Conservation (phyloP, 257 asterid genomes). For the Fraxinus excelsior region DNA sequence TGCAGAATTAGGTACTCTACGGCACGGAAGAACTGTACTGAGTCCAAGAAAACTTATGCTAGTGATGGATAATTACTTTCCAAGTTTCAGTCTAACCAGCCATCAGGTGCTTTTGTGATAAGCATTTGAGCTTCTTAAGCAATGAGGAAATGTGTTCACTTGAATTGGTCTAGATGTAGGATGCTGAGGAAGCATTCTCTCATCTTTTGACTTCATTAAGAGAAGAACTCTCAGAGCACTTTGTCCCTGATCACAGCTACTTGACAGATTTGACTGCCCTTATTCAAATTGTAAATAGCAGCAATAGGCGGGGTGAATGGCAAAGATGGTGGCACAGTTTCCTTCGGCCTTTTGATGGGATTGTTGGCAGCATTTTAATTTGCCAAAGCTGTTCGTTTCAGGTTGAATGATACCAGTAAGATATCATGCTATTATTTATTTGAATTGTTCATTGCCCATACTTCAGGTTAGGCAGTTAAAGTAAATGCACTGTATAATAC, state of each 20-base stretch:
- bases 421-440: constrained; percentile 9
- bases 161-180: constrained; percentile 49
- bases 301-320: constrained; percentile 46
- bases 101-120: constrained; percentile 65
- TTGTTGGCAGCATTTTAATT: constrained; percentile 68
- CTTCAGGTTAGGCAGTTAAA: not conserved
- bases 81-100: constrained; percentile 71
- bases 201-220: constrained; percentile 75
- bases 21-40: constrained; percentile 52
- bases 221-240: constrained; percentile 71
- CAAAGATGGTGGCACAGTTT: constrained; percentile 70
- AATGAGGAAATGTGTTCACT: constrained; percentile 8
- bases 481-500: constrained; percentile 1
- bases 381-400: constrained; percentile 91
- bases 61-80: constrained; percentile 67
- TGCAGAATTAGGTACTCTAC: constrained; percentile 65
- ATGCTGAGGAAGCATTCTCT: constrained; percentile 94
- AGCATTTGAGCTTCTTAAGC: constrained; percentile 16
- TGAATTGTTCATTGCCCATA: constrained; percentile 1
- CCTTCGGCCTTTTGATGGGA: constrained; percentile 88
- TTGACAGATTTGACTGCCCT: constrained; percentile 60
- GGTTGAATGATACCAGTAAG: constrained; percentile 80
- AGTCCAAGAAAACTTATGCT: constrained; percentile 75
- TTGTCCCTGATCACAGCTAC: constrained; percentile 42
- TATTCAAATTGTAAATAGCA: constrained; percentile 37